These are phyloP conservation scores for Paspalum vaginatum DNA, from an alignment of 176 grass and related monocot species.

Conservation along the genomic window DNA sequence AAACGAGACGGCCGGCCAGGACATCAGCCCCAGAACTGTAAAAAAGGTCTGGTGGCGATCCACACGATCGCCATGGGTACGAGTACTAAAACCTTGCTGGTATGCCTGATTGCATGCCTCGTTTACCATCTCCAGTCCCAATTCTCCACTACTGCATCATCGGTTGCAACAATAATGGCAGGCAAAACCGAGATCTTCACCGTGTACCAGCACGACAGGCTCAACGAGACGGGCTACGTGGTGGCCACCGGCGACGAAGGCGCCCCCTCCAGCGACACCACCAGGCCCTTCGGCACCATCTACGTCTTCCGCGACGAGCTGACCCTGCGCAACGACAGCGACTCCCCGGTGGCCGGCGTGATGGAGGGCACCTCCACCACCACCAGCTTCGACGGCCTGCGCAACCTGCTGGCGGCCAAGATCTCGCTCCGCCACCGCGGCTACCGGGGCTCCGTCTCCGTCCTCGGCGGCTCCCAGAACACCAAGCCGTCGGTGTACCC, in stretches of 20 bases:
- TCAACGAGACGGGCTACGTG: slow-evolving; percentile 77
- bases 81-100: neutral
- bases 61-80: slow-evolving; percentile 1
- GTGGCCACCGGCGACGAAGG: slow-evolving; percentile 61
- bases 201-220: slow-evolving; percentile 77
- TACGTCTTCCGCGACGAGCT: slow-evolving; percentile 74
- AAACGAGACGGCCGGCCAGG: neutral
- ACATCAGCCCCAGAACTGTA: neutral
- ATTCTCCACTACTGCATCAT: neutral
- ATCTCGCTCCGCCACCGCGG: slow-evolving; percentile 54
- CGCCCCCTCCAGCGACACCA: slow-evolving; percentile 54
- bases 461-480: slow-evolving; percentile 67
- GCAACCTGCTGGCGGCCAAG: slow-evolving; percentile 61
- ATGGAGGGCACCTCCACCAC: slow-evolving; percentile 61
- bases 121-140: neutral
- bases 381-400: slow-evolving; percentile 64
- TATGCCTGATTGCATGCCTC: neutral
- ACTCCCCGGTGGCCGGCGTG: slow-evolving; percentile 56
- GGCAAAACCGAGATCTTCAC: slow-evolving; percentile 56
- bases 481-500: slow-evolving; percentile 60
- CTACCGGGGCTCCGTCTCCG: slow-evolving; percentile 63
- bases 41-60: neutral
- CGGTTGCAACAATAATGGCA: neutral
- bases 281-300: slow-evolving; percentile 70
- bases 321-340: slow-evolving; percentile 38